Base-by-base conservation (phyloP, 192 early-diverging fungal species). In the Ambispora gerdemannii region DNA sequence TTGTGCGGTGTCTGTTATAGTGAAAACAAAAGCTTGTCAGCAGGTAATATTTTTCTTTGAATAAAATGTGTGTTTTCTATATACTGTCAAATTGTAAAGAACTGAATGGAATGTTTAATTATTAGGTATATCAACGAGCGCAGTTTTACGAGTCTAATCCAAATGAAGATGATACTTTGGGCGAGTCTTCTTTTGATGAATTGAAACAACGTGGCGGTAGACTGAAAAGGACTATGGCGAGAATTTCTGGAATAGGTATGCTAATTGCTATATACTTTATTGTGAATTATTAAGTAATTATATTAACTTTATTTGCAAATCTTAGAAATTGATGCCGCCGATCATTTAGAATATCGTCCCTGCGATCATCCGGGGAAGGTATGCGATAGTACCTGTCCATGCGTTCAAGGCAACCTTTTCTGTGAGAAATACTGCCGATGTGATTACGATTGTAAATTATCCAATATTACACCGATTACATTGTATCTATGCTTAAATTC, bases 351-450 rank as follows among this genome's bases (percentile, higher is more conserved):
- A 22, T 70, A 70, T 70, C 31, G 28, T 20, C 68, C 68, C n/a
- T 70, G 68, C 47, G 33, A 70, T 70, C 68, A 70, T 33, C 68
- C 68, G 20, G 68, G 68, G 15, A 24, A 28, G 27, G 22, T 31
- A 20, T 70, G 68, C 30, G 55, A 60, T 59, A 27, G 19, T 4
- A 28, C 35, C 28, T 70, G 68, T 15, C 53, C 55, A 47, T 70
- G 68, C 19, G 30, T 25, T n/a, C 30, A 59, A 50, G 68, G 68
- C 3, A 70, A 70, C 30, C n/a, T 56, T 28, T 47, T 22, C 17
- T 70, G 68, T 50, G 68, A 70, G 59, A 70, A 70, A 43, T 70
- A 59, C 22, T 70, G 68, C 49, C 68, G 53, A 8, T 70, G 68
- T 59, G 68, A 70, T 17, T 8, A 24, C 4, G 55, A 70, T 22